phyloP scores from a whole-genome alignment of 2,329 filamentous ascomycete genomes.

The Arthroderma uncinatum region DNA sequence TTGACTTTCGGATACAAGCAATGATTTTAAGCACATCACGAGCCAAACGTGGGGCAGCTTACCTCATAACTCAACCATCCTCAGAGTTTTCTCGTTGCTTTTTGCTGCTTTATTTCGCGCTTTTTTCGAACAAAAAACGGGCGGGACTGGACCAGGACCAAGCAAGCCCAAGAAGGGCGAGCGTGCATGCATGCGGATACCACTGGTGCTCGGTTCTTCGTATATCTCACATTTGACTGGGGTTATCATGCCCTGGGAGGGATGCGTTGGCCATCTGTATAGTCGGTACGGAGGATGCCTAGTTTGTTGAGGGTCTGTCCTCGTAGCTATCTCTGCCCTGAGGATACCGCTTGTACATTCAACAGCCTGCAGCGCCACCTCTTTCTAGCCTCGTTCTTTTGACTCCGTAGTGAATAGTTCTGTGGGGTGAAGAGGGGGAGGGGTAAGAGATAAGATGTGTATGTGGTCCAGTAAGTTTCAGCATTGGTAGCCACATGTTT shows the following conservation, averaged over 20 bases:
- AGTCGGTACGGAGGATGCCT: background rate
- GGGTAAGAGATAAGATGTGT: background rate
- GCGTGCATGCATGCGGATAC: conserved; percentile 4
- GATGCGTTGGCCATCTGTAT: conserved; percentile 2
- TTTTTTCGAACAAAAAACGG: background rate
- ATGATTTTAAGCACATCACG: conserved; percentile 2
- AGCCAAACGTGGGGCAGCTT: conserved; percentile 4
- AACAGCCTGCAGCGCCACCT: background rate
- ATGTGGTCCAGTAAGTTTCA: background rate
- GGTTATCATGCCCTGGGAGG: background rate
- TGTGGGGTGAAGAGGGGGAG: background rate
- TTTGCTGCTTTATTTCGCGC: background rate
- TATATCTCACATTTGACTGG: background rate
- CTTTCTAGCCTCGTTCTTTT: background rate
- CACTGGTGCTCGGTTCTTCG: conserved; percentile 2
- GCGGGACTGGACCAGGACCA: background rate
- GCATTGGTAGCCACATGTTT: background rate
- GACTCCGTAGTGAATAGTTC: background rate
- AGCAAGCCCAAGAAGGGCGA: background rate
- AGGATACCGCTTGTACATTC: background rate
- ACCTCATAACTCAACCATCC: background rate
- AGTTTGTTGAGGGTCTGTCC: background rate
- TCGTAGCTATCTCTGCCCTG: background rate
- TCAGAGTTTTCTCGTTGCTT: conserved; percentile 4
- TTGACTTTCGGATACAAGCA: background rate